Percentiles rank a stretch among this genome's conserved stretches.
Conservation (phyloP, 2,329 filamentous ascomycete genomes). For the Colletotrichum sp. region DNA sequence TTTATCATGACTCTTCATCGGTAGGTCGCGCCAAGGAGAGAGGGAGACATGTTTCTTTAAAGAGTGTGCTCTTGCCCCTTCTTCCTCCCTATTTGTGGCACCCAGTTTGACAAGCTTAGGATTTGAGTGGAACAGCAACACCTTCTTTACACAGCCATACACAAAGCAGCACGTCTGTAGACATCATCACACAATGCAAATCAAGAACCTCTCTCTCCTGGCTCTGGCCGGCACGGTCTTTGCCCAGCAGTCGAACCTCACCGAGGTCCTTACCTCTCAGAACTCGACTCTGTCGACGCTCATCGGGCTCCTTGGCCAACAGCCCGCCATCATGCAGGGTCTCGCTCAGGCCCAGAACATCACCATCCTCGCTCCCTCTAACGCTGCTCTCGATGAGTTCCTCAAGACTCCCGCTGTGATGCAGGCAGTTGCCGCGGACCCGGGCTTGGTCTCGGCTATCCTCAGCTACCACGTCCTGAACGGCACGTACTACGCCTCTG, state of each 20-base stretch:
- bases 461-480: slow-evolving; percentile 62
- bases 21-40: neutral
- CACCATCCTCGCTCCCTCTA: slow-evolving; percentile 61
- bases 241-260: slow-evolving; percentile 24
- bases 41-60: neutral
- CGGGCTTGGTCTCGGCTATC: slow-evolving; percentile 39
- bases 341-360: slow-evolving; percentile 42
- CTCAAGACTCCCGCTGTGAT: slow-evolving; percentile 31
- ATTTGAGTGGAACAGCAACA: neutral
- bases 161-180: neutral
- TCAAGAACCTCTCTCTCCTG: slow-evolving; percentile 16
- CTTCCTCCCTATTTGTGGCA: neutral
- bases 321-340: slow-evolving; percentile 17
- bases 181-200: slow-evolving; percentile 1
- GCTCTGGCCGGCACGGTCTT: slow-evolving; percentile 24
- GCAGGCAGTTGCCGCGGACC: slow-evolving; percentile 22
- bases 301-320: slow-evolving; percentile 23
- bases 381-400: slow-evolving; percentile 47
- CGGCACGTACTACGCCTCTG: slow-evolving; percentile 43
- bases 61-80: neutral
- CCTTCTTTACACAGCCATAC: neutral
- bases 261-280: slow-evolving; percentile 27
- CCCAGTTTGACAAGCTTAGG: neutral
- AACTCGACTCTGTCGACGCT: slow-evolving; percentile 31
- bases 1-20: neutral